phyloP scores from a whole-genome alignment of 2,329 filamentous ascomycete species.

The Gyromitra esculenta region DNA sequence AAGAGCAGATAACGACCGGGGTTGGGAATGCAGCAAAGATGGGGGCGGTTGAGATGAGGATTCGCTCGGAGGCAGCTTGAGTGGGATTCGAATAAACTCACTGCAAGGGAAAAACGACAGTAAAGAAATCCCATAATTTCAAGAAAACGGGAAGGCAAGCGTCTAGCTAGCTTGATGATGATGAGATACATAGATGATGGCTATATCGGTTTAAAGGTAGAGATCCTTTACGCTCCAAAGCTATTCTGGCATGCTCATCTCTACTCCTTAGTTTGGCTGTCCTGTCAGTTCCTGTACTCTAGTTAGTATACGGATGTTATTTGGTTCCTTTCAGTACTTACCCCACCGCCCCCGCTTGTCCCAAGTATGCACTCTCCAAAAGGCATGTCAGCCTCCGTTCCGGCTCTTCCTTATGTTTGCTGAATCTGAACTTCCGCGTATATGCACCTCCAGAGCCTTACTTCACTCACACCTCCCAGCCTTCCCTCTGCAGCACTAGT shows the following conservation, averaged over 20 bases:
- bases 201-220: slow-evolving; percentile 15
- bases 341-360: slow-evolving; percentile 21
- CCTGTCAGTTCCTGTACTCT: slow-evolving; percentile 7
- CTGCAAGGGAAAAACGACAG: slow-evolving; percentile 18
- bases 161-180: background rate
- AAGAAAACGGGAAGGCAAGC: slow-evolving; percentile 1
- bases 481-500: slow-evolving; percentile 38
- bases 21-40: slow-evolving; percentile 50
- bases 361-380: slow-evolving; percentile 16
- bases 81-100: slow-evolving; percentile 35
- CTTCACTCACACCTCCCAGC: slow-evolving; percentile 35
- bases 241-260: background rate
- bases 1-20: slow-evolving; percentile 48
- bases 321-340: slow-evolving; percentile 14
- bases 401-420: slow-evolving; percentile 37
- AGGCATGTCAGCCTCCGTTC: slow-evolving; percentile 45
- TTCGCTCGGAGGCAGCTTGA: slow-evolving; percentile 40
- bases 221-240: slow-evolving; percentile 22
- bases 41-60: slow-evolving; percentile 51
- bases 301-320: background rate
- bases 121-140: background rate
- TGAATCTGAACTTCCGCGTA: slow-evolving; percentile 35
- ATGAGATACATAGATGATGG: slow-evolving; percentile 10
- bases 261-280: background rate
- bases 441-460: slow-evolving; percentile 40